Evolutionary conservation across 345 rosid species (phyloP), one percentile per base, ranked within the genome.

Genomic region (Gossypium ekmanianum): DNA sequence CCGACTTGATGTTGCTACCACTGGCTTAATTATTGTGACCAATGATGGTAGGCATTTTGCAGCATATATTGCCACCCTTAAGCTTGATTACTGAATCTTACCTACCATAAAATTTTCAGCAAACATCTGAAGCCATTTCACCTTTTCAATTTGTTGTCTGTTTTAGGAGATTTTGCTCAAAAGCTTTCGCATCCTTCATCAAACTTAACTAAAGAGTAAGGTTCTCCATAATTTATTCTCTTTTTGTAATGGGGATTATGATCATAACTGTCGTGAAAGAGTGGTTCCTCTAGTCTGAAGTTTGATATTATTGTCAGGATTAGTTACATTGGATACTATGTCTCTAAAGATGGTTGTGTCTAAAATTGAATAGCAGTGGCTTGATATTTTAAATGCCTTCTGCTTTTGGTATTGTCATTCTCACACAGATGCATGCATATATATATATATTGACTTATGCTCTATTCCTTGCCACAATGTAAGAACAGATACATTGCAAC

Each of bases 1-100:
- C 51, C 94, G 99, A 79, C 98, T 95, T 57, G 97, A 95, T 68
- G 99, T 95, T 79, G 99, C 98, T 77, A 91, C 97, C 8, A 84
- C 90, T 47, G 99, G 99, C 43, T 87, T 93, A 63, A 83, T 93
- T 63, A 83, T 95, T 62, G 94, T 89, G 74, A 95, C 99, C 61
- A 95, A 91, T 81, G 97, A 93, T 80, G 99, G 99, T 93, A 77
- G 44, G 75, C 58, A 56, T 52, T 51, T 51, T 69, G 45, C 59
- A 66, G 51, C 16, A 54, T 47, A 66, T 75, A 72, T 47, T 27
- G 45, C 26, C 45, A 51, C 29, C 22, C 10, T 69, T 69, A 48
- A 27, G 59, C 47, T 26, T 51, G 20, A 27, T 24, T 24, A 45
- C 41, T 48, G 20, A 69, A 16, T 51, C 43, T 68, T 69, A 3